These are phyloP conservation scores for Termitomyces titanicus DNA, from an alignment of 768 basidiomycete species.

Conservation along the genomic window DNA sequence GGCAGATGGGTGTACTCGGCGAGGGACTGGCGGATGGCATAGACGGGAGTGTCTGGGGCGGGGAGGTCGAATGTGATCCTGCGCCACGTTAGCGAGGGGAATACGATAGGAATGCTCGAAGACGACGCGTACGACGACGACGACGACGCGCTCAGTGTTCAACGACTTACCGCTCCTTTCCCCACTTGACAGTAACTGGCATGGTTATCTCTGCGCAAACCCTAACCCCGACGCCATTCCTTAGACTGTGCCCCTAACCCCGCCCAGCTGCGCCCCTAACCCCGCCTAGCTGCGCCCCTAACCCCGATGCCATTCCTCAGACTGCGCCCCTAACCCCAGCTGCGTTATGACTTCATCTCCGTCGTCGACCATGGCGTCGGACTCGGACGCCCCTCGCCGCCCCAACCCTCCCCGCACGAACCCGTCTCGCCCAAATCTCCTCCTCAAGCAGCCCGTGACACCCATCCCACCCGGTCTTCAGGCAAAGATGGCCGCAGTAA, in stretches of 20 bases:
- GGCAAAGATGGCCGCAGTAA: slow-evolving; percentile 90
- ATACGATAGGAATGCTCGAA: too few relatives aligned
- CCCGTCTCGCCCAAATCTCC: slow-evolving; percentile 29
- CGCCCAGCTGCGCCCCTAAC: too few relatives aligned
- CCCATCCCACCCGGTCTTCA: slow-evolving; percentile 88
- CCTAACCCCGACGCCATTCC: slow-evolving; percentile 13
- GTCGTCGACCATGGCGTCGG: slow-evolving; percentile 16
- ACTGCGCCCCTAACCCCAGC: neutral
- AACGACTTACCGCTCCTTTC: slow-evolving; percentile 31
- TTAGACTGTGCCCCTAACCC: neutral
- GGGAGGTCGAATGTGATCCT: slow-evolving; percentile 48
- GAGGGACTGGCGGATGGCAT: slow-evolving; percentile 53
- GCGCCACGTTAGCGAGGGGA: neutral
- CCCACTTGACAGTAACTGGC: slow-evolving; percentile 46
- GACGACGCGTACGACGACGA: too few relatives aligned
- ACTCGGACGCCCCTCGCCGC: slow-evolving; percentile 19
- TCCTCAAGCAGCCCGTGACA: slow-evolving; percentile 45
- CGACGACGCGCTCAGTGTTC: too few relatives aligned
- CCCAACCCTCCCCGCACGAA: slow-evolving; percentile 16
- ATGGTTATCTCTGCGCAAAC: slow-evolving; percentile 19
- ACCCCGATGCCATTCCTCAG: neutral
- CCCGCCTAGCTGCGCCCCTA: neutral
- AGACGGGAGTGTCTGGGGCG: slow-evolving; percentile 54
- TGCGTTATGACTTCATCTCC: slow-evolving; percentile 12
- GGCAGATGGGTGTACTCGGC: slow-evolving; percentile 76